Evolutionary conservation across 1,139 yeast genomes (phyloP), one percentile per base, ranked within the genome.

Genomic region (Lodderomyces parapsilosis): DNA sequence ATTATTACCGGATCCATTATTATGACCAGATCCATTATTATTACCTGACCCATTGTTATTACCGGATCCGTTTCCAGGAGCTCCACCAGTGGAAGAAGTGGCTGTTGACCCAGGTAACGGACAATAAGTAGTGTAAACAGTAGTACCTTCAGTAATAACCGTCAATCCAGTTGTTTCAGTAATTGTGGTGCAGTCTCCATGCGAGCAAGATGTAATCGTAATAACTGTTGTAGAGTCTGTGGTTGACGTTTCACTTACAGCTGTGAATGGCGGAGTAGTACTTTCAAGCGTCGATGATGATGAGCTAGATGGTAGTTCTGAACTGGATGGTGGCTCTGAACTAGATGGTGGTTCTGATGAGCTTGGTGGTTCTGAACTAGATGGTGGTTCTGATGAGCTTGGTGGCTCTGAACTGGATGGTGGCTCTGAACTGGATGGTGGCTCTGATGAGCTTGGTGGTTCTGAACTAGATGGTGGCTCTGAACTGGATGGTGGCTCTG

Each of bases 231-330:
- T 28, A 9, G 32, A 32, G 5, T 18, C 23, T 17, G 10, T 13
- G 7, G 40, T 17, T 28, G 40, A 28, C 14, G 42, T 28, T 22
- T 54, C 50, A 28, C 14, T 15, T 9, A 28, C 17, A 5, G 6
- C 17, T 6, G 18, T 28, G 18, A n/a, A n/a, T 8, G 32, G 6
- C 14, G 32, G 17, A 28, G 32, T 14, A 11, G 38, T n/a, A n/a
- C n/a, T 10, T 14, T 38, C 19, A 20, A 38, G 18, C 17, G 38
- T 38, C 14, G 44, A 18, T 19, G 35, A n/a, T 19, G 42, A 19
- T 18, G 38, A 27, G n/a, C 14, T 38, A 8, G 42, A 11, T 18
- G 34, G 13, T 13, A 17, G 30, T 37, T n/a, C n/a, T n/a, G n/a
- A n/a, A n/a, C n/a, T n/a, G n/a, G n/a, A n/a, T n/a, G n/a, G n/a